A percentile compares a stretch with the other conserved stretches of the same genome.
These are phyloP conservation scores for Tephrocybe sp. DNA, from an alignment of 768 basidiomycete species.

Conservation along the genomic window DNA sequence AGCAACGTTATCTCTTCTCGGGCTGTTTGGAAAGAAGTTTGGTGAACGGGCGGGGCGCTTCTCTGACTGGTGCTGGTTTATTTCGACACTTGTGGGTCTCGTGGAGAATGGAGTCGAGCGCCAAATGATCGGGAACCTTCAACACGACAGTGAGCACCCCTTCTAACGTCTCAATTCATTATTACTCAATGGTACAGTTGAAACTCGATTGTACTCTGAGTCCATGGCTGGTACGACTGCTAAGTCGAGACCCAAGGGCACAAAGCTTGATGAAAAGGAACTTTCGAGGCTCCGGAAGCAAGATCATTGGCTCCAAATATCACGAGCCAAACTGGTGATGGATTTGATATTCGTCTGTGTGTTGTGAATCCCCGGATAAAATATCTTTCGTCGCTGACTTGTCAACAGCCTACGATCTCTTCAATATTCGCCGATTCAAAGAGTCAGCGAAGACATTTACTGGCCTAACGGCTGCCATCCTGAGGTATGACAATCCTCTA, in stretches of 20 bases:
- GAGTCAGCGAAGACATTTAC: conserved; percentile 62
- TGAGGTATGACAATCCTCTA: conserved; percentile 52
- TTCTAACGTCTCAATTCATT: conserved; percentile 1
- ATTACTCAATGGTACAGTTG: conserved; percentile 44
- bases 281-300: conserved; percentile 65
- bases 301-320: conserved; percentile 74
- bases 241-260: conserved; percentile 60
- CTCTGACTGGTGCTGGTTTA: conserved; percentile 87
- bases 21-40: conserved; percentile 60
- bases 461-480: conserved; percentile 67
- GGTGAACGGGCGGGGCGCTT: conserved; percentile 74
- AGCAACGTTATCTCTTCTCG: conserved; percentile 72
- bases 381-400: conserved; percentile 12
- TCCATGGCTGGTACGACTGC: conserved; percentile 70
- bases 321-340: conserved; percentile 73
- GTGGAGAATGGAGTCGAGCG: conserved; percentile 85
- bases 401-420: conserved; percentile 72
- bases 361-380: conserved; percentile 23
- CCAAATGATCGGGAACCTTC: conserved; percentile 62
- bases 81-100: conserved; percentile 74
- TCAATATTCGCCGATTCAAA: conserved; percentile 61
- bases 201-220: conserved; percentile 70
- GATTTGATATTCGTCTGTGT: conserved; percentile 87
- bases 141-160: conserved; percentile 55
- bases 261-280: conserved; percentile 70